These are phyloP conservation scores for Fusarium nisikadoi DNA, from an alignment of 2,329 filamentous ascomycete species.

Conservation along the genomic window DNA sequence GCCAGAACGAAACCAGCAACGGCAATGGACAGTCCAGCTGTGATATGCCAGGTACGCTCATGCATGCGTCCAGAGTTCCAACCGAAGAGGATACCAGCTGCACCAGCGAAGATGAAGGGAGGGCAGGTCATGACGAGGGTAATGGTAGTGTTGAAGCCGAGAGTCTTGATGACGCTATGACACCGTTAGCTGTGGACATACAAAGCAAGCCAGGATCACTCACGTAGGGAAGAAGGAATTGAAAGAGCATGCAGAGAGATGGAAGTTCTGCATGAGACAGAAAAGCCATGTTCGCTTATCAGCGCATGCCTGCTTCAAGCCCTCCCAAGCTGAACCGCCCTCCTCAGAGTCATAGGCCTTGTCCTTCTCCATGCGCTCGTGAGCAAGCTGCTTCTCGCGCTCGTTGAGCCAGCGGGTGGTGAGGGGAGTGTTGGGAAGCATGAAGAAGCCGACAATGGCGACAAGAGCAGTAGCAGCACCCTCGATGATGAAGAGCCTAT, in stretches of 20 bases:
- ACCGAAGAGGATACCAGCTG: constrained; percentile 57
- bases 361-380: constrained; percentile 60
- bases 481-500: constrained; percentile 60
- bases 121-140: constrained; percentile 64
- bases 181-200: not conserved
- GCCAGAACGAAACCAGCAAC: constrained; percentile 57
- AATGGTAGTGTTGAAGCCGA: constrained; percentile 60
- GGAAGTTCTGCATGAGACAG: constrained; percentile 66
- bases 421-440: constrained; percentile 54
- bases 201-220: not conserved
- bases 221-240: constrained; percentile 59
- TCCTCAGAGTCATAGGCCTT: constrained; percentile 59
- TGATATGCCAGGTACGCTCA: constrained; percentile 63
- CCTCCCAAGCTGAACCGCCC: constrained; percentile 54
- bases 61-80: constrained; percentile 61
- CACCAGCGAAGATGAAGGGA: constrained; percentile 62
- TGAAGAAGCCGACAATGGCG: constrained; percentile 45
- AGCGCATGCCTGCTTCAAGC: constrained; percentile 59
- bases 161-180: constrained; percentile 57
- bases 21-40: constrained; percentile 53
- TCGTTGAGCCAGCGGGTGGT: constrained; percentile 57
- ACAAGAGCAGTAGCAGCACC: constrained; percentile 57
- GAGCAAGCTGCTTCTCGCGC: constrained; percentile 60
- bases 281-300: constrained; percentile 65
- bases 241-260: constrained; percentile 60